Evolutionary conservation across 768 basidiomycete genomes (phyloP), one percentile per base, ranked within the genome.

Genomic region (Phlebiopsis flavidoalba): DNA sequence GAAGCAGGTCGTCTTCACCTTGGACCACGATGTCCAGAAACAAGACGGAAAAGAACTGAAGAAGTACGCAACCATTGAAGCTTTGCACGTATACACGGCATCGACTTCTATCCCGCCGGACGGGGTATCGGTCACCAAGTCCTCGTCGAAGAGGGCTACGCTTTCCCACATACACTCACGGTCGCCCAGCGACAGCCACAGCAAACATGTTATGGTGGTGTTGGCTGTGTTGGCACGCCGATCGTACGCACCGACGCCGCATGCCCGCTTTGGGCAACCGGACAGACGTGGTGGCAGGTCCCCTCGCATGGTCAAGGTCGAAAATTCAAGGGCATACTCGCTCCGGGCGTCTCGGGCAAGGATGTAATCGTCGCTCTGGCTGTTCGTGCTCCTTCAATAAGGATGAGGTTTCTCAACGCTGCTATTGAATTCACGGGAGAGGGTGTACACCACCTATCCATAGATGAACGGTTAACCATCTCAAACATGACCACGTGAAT

Each of bases 401-500:
- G 88, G 61, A 96, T 98, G 71, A 93, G 98, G 72, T 97, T 98
- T 2, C 81, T 99, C 51, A 99, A 99, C 68, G 90, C 91, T 26
- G 97, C 95, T 1, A 87, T 99, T 72, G 97, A 99, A 72, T 99
- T 99, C 72, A 86, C 88, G 0, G 97, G 97, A 11, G 87, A 91
- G 36, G 97, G 97, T 24, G 81, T 98, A 10, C 70, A 82, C 17
- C 80, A 84, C 17, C 78, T 99, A 53, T 75, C 84, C 4, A 83
- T 99, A 58, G 96, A 99, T 69, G 95, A 98, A 66, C 85, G 97
- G 46, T 80, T 99, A 50, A 95, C 96, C 0, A 98, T 98, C 65
- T 80, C 95, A n/a, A 98, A 99, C 73, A 99, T 98, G 97, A 98
- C 97, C 5, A 98, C 97, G 33, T n/a, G 97, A 99, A 74, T 99